Percentiles rank a stretch among this genome's conserved stretches.
Evolutionary conservation across 2,329 filamentous ascomycete genomes (phyloP).

Genomic region (Malbranchea cinnamomea): DNA sequence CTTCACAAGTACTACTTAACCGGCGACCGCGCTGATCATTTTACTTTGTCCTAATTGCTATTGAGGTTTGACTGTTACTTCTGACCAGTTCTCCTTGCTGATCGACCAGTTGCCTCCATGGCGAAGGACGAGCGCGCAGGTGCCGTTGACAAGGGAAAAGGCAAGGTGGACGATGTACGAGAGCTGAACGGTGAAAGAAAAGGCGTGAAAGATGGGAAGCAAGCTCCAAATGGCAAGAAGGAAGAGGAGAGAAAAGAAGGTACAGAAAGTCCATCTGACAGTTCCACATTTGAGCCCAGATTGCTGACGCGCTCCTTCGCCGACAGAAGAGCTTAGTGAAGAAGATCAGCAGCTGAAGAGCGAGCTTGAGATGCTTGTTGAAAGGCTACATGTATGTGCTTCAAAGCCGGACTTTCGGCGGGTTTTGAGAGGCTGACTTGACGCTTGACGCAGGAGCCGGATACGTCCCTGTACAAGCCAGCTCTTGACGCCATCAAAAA

Average conservation of each 20-base stretch:
- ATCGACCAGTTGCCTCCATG: slow-evolving; percentile 44
- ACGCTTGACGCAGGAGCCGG: slow-evolving; percentile 50
- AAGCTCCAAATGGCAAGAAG: slow-evolving; percentile 58
- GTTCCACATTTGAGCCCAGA: slow-evolving; percentile 1
- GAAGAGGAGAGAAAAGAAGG: slow-evolving; percentile 52
- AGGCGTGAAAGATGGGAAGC: slow-evolving; percentile 52
- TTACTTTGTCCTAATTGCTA: no score
- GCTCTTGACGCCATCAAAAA: slow-evolving; percentile 93
- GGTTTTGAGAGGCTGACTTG: slow-evolving; percentile 2
- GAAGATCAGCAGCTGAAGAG: slow-evolving; percentile 97
- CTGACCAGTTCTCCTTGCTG: neutral
- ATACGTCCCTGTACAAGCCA: slow-evolving; percentile 76
- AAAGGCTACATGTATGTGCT: slow-evolving; percentile 62
- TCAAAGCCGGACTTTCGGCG: neutral
- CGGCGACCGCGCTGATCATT: no score
- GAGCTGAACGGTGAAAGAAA: slow-evolving; percentile 42
- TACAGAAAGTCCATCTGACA: no score
- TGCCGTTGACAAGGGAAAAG: slow-evolving; percentile 88
- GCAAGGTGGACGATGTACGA: slow-evolving; percentile 61
- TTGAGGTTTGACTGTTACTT: no score
- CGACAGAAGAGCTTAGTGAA: slow-evolving; percentile 86
- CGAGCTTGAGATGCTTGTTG: slow-evolving; percentile 95
- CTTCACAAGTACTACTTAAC: no score
- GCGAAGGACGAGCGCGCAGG: slow-evolving; percentile 81
- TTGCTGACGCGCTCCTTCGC: no score